Conservation (phyloP, 345 rosid genomes). For the rapeseed (Brassica napus) region DNA sequence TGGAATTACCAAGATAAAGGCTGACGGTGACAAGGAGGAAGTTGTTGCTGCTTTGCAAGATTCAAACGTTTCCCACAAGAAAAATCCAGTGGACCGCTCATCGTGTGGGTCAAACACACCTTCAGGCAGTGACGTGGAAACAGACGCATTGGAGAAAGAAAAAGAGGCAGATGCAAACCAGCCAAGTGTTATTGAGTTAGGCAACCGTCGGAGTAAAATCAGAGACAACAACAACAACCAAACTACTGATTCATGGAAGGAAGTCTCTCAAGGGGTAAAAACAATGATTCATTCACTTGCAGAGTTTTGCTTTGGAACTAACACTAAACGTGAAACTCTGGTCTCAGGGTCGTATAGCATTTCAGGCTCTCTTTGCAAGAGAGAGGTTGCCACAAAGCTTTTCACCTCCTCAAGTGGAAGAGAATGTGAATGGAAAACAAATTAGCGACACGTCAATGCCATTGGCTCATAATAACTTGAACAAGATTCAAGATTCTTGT, state of each 20-base stretch:
- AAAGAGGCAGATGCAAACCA: constrained; percentile 53
- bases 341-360: constrained; percentile 82
- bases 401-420: constrained; percentile 61
- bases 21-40: constrained; percentile 49
- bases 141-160: constrained; percentile 51
- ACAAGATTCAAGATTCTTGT: constrained; percentile 38
- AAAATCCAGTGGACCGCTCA: constrained; percentile 78
- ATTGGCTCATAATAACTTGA: constrained; percentile 40
- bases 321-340: not conserved
- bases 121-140: constrained; percentile 84
- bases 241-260: constrained; percentile 77
- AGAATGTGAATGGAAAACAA: constrained; percentile 33
- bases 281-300: too few relatives aligned
- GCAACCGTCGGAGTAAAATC: constrained; percentile 56
- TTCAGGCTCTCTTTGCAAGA: constrained; percentile 86
- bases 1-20: constrained; percentile 48
- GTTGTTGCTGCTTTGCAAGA: constrained; percentile 48
- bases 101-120: constrained; percentile 93
- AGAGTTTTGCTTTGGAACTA: not conserved
- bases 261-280: constrained; percentile 82
- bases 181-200: constrained; percentile 43
- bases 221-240: constrained; percentile 49
- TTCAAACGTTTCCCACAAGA: constrained; percentile 40
- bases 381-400: constrained; percentile 91
- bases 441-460: constrained; percentile 29